A percentile compares a stretch with the other conserved stretches of the same genome.
Conservation (phyloP, 2,329 filamentous ascomycete species). For the Aplosporella prunicola region DNA sequence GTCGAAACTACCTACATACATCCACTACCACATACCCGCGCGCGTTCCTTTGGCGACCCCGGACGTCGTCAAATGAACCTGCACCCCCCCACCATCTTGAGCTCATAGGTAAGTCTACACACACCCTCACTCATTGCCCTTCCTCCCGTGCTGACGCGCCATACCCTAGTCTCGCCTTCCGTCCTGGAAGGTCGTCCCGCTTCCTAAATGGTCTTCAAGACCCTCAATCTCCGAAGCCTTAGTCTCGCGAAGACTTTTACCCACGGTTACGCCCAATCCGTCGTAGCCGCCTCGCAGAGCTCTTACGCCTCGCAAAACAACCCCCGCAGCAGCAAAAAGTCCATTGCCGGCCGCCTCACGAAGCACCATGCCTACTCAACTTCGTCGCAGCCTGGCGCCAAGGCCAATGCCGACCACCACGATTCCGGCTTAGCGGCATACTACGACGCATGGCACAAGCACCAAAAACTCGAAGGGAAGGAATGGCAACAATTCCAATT, state of each 20-base stretch:
- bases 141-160: slow-evolving; percentile 2
- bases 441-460: slow-evolving; percentile 80
- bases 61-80: slow-evolving; percentile 99
- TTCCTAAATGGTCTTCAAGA: slow-evolving; percentile 81
- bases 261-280: slow-evolving; percentile 95
- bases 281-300: slow-evolving; percentile 90
- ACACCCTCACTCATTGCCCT: slow-evolving; percentile 9
- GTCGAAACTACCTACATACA: not conserved
- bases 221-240: slow-evolving; percentile 83
- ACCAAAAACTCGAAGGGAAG: slow-evolving; percentile 60
- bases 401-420: slow-evolving; percentile 26
- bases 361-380: slow-evolving; percentile 48
- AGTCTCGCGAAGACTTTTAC: slow-evolving; percentile 95
- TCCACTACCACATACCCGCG: slow-evolving; percentile 38
- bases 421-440: slow-evolving; percentile 70
- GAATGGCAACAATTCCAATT: slow-evolving; percentile 93
- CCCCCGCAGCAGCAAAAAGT: too few species aligned
- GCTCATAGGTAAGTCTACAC: slow-evolving; percentile 54
- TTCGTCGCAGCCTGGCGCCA: slow-evolving; percentile 28
- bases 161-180: slow-evolving; percentile 36
- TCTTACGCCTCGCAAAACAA: slow-evolving; percentile 60
- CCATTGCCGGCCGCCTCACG: slow-evolving; percentile 35
- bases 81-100: slow-evolving; percentile 56
- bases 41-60: slow-evolving; percentile 85
- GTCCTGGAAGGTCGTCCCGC: slow-evolving; percentile 53